Evolutionary conservation across 2,329 filamentous ascomycete species (phyloP).

Genomic region (Zasmidium angulare): DNA sequence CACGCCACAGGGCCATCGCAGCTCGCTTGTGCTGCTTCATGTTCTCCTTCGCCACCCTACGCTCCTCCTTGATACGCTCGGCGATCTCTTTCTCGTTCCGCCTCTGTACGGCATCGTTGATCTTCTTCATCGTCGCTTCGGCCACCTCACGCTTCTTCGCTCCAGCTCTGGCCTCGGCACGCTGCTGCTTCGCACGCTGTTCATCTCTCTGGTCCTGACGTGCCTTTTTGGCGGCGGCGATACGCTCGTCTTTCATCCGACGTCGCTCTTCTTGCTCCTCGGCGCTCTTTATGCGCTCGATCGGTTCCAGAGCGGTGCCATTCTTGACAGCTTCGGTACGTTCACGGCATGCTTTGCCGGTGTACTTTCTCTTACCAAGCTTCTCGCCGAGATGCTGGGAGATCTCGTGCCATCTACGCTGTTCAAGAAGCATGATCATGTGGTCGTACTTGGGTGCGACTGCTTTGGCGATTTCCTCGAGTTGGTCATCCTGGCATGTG

Average conservation of each 20-base stretch:
- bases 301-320: conserved; percentile 47
- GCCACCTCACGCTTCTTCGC: conserved; percentile 19
- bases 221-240: conserved; percentile 26
- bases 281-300: conserved; percentile 44
- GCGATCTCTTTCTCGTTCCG: conserved; percentile 15
- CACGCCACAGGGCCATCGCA: conserved; percentile 12
- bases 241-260: conserved; percentile 32
- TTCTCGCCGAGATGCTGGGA: conserved; percentile 42
- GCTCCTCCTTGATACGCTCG: conserved; percentile 18
- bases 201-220: conserved; percentile 18
- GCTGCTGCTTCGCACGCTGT: conserved; percentile 8
- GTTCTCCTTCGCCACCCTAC: conserved; percentile 10
- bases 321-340: conserved; percentile 42
- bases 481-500: conserved; percentile 43
- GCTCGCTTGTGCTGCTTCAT: conserved; percentile 8
- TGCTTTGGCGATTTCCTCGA: conserved; percentile 41
- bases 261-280: conserved; percentile 38
- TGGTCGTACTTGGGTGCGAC: conserved; percentile 24
- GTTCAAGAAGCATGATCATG: not conserved
- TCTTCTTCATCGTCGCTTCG: conserved; percentile 13
- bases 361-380: conserved; percentile 40
- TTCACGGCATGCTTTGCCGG: conserved; percentile 46
- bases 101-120: conserved; percentile 11
- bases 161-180: conserved; percentile 18
- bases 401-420: conserved; percentile 40